phyloP scores from a whole-genome alignment of 1,284 basidiomycete species.

The Kwoniella shivajii region DNA sequence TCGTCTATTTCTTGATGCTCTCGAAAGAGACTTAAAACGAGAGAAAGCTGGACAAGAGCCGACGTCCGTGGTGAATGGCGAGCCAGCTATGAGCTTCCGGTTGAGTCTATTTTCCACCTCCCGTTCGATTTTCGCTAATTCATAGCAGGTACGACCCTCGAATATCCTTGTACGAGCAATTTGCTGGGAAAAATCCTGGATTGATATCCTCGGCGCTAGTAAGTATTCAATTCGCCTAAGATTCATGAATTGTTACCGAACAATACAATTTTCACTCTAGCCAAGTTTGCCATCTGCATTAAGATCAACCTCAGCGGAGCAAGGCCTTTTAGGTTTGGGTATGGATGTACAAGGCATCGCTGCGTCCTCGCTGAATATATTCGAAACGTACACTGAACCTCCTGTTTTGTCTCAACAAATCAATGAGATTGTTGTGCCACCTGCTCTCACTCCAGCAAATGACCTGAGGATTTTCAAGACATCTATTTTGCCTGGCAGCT shows the following conservation, averaged over 20 bases:
- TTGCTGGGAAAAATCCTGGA: conserved; percentile 56
- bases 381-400: too few relatives aligned
- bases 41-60: conserved; percentile 84
- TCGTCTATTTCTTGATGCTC: conserved; percentile 89
- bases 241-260: too few relatives aligned
- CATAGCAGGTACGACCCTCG: conserved; percentile 75
- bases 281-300: too few relatives aligned
- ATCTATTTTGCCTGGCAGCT: neutral
- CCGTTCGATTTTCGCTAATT: neutral
- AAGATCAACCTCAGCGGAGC: too few relatives aligned
- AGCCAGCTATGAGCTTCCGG: conserved; percentile 66
- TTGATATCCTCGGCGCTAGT: conserved; percentile 12
- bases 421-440: too few relatives aligned
- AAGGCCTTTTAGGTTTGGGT: too few relatives aligned
- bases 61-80: conserved; percentile 72
- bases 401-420: too few relatives aligned
- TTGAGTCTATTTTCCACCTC: conserved; percentile 19
- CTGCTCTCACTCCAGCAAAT: too few relatives aligned
- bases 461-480: neutral
- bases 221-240: conserved; percentile 11
- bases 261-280: too few relatives aligned
- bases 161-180: conserved; percentile 82
- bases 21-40: conserved; percentile 88
- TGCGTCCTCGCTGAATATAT: too few relatives aligned
- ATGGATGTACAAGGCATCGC: too few relatives aligned